phyloP scores from a whole-genome alignment of 495 filamentous ascomycete genomes.

The Daldinia caldariorum region DNA sequence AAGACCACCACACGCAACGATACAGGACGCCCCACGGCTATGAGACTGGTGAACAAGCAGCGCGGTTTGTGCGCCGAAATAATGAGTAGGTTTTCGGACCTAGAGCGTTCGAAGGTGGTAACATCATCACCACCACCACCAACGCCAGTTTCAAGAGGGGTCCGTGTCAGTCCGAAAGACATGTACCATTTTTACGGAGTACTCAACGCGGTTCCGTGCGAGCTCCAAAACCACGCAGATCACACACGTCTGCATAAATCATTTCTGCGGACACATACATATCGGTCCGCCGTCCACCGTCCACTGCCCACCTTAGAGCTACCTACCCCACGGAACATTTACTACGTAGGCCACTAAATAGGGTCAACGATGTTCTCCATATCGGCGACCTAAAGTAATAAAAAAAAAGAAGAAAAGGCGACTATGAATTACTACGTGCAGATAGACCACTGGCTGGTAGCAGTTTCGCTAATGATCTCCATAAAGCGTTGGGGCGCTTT shows the following conservation, averaged over 20 bases:
- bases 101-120: conserved; percentile 14
- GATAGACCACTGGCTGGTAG: conserved; percentile 22
- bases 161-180: conserved; percentile 4
- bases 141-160: conserved; percentile 21
- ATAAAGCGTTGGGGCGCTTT: conserved; percentile 3
- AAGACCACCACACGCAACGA: conserved; percentile 4
- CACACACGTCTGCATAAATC: conserved; percentile 26
- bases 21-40: conserved; percentile 9
- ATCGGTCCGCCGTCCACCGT: conserved; percentile 24
- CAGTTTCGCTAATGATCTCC: conserved; percentile 6
- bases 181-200: conserved; percentile 32
- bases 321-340: conserved; percentile 29
- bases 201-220: conserved; percentile 32
- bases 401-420: background rate
- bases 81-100: conserved; percentile 32
- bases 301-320: conserved; percentile 11
- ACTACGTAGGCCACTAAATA: conserved; percentile 5
- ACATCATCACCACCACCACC: conserved; percentile 23
- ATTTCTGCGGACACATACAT: conserved; percentile 30
- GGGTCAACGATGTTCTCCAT: conserved; percentile 14
- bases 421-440: conserved; percentile 37
- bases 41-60: background rate
- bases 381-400: conserved; percentile 7
- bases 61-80: conserved; percentile 9
- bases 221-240: conserved; percentile 33